Conservation (phyloP, 2,329 filamentous ascomycete genomes). For the Stromatinia cepivora region DNA sequence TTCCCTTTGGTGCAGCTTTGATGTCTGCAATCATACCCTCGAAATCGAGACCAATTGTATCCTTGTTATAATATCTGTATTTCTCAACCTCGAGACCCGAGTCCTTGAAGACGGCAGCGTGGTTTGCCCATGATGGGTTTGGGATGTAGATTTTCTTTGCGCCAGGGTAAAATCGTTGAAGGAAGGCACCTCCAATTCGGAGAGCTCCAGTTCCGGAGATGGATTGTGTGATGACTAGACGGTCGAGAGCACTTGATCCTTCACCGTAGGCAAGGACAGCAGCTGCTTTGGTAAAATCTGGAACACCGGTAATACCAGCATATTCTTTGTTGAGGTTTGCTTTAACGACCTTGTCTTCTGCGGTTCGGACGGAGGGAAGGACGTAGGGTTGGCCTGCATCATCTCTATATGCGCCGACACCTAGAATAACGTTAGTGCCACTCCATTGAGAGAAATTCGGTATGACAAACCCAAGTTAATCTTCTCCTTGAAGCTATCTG, state of each 20-base stretch:
- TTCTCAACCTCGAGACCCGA: conserved; percentile 87
- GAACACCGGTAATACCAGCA: conserved; percentile 93
- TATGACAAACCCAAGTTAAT: conserved; percentile 83
- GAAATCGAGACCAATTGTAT: conserved; percentile 97
- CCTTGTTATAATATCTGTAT: conserved; percentile 99
- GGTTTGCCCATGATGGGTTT: conserved; percentile 96
- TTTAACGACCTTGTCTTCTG: conserved; percentile 82
- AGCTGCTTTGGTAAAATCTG: conserved; percentile 89
- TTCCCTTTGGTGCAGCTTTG: conserved; percentile 81
- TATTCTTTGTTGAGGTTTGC: conserved; percentile 92
- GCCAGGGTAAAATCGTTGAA: conserved; percentile 85
- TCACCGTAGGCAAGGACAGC: conserved; percentile 87
- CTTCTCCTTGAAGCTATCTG: conserved; percentile 89
- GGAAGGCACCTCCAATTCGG: conserved; percentile 90
- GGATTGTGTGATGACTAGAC: conserved; percentile 91
- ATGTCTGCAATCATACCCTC: conserved; percentile 89
- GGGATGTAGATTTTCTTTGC: conserved; percentile 97
- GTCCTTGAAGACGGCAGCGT: conserved; percentile 94
- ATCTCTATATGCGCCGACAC: conserved; percentile 97
- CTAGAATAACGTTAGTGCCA: conserved; percentile 46
- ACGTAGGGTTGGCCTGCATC: conserved; percentile 98
- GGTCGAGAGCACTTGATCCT: conserved; percentile 73
- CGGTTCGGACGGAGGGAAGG: conserved; percentile 85
- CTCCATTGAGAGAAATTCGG: conserved; percentile 16
- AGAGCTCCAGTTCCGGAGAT: conserved; percentile 97